A percentile compares a stretch with the other conserved stretches of the same genome.
Conservation (phyloP, 371 early-diverging fungal genomes). For the Thermomucor indicae-seudaticae region DNA sequence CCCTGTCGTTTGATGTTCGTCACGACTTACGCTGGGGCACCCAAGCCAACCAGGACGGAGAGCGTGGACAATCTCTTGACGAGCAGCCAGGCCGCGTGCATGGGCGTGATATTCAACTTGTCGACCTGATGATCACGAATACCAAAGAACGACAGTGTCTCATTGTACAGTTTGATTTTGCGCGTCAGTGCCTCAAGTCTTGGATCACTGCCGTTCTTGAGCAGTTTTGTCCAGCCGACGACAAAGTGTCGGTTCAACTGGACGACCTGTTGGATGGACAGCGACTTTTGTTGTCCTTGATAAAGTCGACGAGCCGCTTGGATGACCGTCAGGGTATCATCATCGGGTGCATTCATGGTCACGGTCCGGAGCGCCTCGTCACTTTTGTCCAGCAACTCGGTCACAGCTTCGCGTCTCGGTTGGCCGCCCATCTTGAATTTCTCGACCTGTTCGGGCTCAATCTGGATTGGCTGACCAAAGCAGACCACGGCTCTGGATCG, state of each 20-base stretch:
- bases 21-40: conserved; percentile 75
- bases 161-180: conserved; percentile 82
- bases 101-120: conserved; percentile 65
- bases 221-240: conserved; percentile 68
- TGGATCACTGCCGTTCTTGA: conserved; percentile 66
- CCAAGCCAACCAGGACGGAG: conserved; percentile 66
- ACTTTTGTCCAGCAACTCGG: conserved; percentile 70
- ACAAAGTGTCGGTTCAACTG: conserved; percentile 86
- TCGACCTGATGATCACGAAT: conserved; percentile 95
- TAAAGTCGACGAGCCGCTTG: conserved; percentile 93
- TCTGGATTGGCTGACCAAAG: conserved; percentile 85
- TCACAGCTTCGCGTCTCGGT: conserved; percentile 77
- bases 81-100: conserved; percentile 64
- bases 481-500: conserved; percentile 95
- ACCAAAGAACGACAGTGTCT: conserved; percentile 81
- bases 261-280: conserved; percentile 75
- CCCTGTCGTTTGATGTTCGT: not conserved
- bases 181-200: conserved; percentile 57
- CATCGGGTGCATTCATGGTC: conserved; percentile 92
- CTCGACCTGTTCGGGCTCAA: conserved; percentile 72
- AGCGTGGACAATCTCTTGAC: conserved; percentile 59
- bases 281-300: conserved; percentile 60
- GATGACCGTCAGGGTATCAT: conserved; percentile 87
- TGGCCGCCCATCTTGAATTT: conserved; percentile 79
- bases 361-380: conserved; percentile 78